Conservation (phyloP, 164 flowering plant genomes). For the Aristolochia californica region DNA sequence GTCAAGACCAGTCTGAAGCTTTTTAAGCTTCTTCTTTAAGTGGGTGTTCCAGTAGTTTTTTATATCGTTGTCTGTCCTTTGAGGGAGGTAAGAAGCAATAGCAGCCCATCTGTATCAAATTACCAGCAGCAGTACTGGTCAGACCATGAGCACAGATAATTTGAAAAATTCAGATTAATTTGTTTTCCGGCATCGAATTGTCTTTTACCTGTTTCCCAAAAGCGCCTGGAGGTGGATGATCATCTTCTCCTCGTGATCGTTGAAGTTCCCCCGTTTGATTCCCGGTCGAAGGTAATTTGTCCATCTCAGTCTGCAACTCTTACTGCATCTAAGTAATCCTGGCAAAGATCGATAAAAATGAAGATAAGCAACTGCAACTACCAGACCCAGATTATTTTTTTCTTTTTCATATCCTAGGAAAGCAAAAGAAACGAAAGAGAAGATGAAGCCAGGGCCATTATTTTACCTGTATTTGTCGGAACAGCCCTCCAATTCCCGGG, state of each 20-base stretch:
- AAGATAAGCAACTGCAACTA: slow-evolving; percentile 6
- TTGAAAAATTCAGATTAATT: background rate
- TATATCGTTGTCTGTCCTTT: slow-evolving; percentile 79
- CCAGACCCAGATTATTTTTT: slow-evolving; percentile 8
- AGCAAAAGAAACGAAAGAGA: too few species aligned
- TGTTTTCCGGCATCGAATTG: background rate
- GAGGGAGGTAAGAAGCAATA: slow-evolving; percentile 88
- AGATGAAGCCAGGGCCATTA: too few species aligned
- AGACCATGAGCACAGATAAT: background rate
- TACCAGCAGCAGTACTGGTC: background rate
- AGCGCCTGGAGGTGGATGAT: slow-evolving; percentile 95
- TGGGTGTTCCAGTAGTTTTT: slow-evolving; percentile 91
- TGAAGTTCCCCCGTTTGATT: slow-evolving; percentile 74
- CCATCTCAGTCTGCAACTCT: slow-evolving; percentile 88
- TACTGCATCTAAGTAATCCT: slow-evolving; percentile 87
- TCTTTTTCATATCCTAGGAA: too few species aligned
- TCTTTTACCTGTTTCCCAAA: slow-evolving; percentile 66
- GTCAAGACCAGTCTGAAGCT: slow-evolving; percentile 27
- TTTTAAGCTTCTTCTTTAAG: slow-evolving; percentile 65
- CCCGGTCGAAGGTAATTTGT: slow-evolving; percentile 96
- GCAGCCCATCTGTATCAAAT: slow-evolving; percentile 72
- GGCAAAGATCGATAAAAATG: slow-evolving; percentile 6
- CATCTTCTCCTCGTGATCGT: slow-evolving; percentile 91
- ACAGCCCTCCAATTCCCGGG: slow-evolving; percentile 93
- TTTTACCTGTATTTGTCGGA: slow-evolving; percentile 71